These are phyloP conservation scores for Plasmodium fragile DNA, from an alignment of 169 alveolate genomes.

Conservation along the genomic window DNA sequence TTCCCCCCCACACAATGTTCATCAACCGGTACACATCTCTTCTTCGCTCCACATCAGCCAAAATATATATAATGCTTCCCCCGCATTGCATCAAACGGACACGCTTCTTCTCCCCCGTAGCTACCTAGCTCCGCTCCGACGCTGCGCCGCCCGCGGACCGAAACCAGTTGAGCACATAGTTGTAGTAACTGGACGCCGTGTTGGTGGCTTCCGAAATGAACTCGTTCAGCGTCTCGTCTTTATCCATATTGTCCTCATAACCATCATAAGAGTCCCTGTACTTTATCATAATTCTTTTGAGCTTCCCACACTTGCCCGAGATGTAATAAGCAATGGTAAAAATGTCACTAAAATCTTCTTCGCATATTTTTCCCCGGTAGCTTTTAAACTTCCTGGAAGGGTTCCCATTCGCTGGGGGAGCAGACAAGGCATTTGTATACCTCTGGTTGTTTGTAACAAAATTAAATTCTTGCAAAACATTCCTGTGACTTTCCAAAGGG, in stretches of 20 bases:
- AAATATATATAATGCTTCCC: no score
- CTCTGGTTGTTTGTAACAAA: constrained; percentile 13
- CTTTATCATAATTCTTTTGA: constrained; percentile 55
- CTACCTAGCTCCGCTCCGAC: not conserved
- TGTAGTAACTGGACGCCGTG: constrained; percentile 61
- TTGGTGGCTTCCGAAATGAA: constrained; percentile 69
- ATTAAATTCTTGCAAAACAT: constrained; percentile 37
- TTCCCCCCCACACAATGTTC: not conserved
- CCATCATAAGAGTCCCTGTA: constrained; percentile 66
- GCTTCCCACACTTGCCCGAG: constrained; percentile 46
- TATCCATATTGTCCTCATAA: constrained; percentile 33
- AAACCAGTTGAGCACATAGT: constrained; percentile 71
- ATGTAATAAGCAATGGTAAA: constrained; percentile 74
- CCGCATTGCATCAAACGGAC: no score
- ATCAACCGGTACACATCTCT: not conserved
- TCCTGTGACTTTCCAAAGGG: constrained; percentile 72
- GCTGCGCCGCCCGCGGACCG: constrained; percentile 15
- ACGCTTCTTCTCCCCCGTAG: not conserved
- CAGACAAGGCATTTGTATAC: constrained; percentile 36
- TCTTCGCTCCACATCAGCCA: not conserved
- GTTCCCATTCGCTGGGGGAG: constrained; percentile 68
- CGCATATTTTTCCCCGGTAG: constrained; percentile 64
- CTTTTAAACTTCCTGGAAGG: constrained; percentile 68
- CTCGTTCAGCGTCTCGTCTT: constrained; percentile 51
- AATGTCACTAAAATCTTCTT: constrained; percentile 74